phyloP scores from a whole-genome alignment of 1,284 basidiomycete genomes.

The Schizophyllum amplum region DNA sequence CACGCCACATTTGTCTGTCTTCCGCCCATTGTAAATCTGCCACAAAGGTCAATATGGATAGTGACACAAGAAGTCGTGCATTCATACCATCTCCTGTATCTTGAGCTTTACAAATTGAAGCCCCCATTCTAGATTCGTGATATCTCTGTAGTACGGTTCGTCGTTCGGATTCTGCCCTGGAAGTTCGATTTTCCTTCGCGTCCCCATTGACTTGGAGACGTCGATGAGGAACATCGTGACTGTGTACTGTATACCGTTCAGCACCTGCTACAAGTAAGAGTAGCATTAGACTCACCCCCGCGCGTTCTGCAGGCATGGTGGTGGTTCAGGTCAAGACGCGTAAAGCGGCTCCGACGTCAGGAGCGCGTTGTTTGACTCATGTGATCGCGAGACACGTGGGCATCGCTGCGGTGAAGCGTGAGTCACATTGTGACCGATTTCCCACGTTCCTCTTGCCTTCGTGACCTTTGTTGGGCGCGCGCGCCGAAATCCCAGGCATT shows the following conservation, averaged over 20 bases:
- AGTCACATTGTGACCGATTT: not conserved
- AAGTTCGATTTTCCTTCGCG: slow-evolving; percentile 46
- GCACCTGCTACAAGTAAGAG: slow-evolving; percentile 1
- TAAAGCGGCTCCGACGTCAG: no score
- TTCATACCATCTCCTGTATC: slow-evolving; percentile 76
- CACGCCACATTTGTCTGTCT: slow-evolving; percentile 88
- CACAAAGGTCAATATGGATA: slow-evolving; percentile 2
- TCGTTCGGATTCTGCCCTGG: slow-evolving; percentile 42
- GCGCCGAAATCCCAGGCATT: no score
- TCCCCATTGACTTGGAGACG: slow-evolving; percentile 80
- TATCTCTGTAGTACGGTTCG: slow-evolving; percentile 35
- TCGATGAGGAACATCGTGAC: slow-evolving; percentile 85
- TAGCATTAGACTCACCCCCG: slow-evolving; percentile 45
- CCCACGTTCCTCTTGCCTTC: not conserved
- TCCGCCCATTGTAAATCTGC: slow-evolving; percentile 84
- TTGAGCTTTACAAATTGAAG: slow-evolving; percentile 84
- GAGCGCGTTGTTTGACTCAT: not conserved
- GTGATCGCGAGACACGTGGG: not conserved
- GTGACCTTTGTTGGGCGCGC: not conserved
- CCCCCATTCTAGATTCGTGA: slow-evolving; percentile 74
- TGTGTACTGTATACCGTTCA: slow-evolving; percentile 46
- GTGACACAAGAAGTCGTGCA: not conserved
- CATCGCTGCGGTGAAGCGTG: not conserved
- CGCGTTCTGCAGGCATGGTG: slow-evolving; percentile 64
- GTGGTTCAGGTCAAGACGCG: not conserved